Evolutionary conservation across 352 stramenopile genomes (phyloP), one percentile per base, ranked within the genome.

Genomic region (Phytophthora rubi): DNA sequence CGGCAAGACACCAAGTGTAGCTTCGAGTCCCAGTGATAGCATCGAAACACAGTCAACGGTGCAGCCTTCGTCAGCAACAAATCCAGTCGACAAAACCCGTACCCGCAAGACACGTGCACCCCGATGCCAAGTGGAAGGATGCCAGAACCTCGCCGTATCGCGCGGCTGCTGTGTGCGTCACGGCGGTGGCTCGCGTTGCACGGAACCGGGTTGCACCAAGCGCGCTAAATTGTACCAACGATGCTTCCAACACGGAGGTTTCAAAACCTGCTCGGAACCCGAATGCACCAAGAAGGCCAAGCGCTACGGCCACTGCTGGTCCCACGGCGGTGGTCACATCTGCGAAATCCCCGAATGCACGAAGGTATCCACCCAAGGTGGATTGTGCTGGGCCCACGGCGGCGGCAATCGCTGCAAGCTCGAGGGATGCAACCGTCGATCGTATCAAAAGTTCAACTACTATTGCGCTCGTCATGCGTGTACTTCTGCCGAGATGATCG

Each of bases 251-350:
- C 81, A 89, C 52, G 82, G 79, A 56, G 82, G 82, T n/a, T 86
- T 78, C 70, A 90, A 92, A 73, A 89, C 63, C 28, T 91, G 85
- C 75, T 80, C 76, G 8, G 67, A 81, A 23, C 68, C 81, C 4
- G 73, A 75, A 7, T 93, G 85, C 64, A 83, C 63, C 23, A 79
- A 82, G 62, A 88, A 89, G 51, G 83, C 85, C 59, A 91, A 91
- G 68, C 83, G 82, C 0, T 89, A 88, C 57, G 83, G 81, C 39
- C 81, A 86, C 68, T 93, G 85, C 70, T 91, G 83, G 77, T 88
- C 85, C 23, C 83, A 93, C 49, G 83, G 81, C 44, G 85, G 85
- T 44, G 85, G 85, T 49, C 77, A 75, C 58, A 86, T 88, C 58
- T 91, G 83, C 62, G 76, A 89, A 23, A 54, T 81, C 12, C 75